Evolutionary conservation across 108 stramenopile genomes (phyloP), one percentile per base, ranked within the genome.

Genomic region (Cyclostephanos tholiformis): DNA sequence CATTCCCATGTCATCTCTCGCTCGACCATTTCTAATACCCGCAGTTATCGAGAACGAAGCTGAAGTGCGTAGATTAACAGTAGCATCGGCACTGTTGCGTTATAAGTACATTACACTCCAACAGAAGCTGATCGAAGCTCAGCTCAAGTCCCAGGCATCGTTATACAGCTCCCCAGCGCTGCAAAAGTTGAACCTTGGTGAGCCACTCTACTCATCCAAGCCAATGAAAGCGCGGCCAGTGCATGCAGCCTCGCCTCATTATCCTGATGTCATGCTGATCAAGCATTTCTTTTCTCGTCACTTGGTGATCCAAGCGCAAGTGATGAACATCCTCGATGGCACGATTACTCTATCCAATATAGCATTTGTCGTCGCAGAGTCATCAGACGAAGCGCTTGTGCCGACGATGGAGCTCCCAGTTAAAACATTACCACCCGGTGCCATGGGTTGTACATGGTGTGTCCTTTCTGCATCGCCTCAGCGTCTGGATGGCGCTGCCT

Each of bases 291-390:
- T 92, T 65, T 82, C 86, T 2, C 79, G 95, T 26, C 86, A 91
- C 68, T 63, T 95, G 27, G 86, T 95, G 19, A 89, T 95, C 46
- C 95, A 95, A 75, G 92, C 91, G 20, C 87, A 88, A 58, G 85
- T 95, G 27, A 85, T 80, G 23, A 93, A 95, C 76, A 73, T 57
- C 41, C 38, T 72, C 1, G 30, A 86, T 83, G 52, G 84, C 74
- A 22, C 66, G 87, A 56, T 4, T 46, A 80, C 89, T 11, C 62
- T 95, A 16, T 78, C 89, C 0, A 89, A 95, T 63, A 76, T 95
- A 48, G 83, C 88, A 9, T 91, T 93, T 80, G 89, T 93, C 13
- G 87, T 95, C n/a, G 95, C 95, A 3, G 95, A 95, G 71, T 90
- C 90, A 58, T 95, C 95, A n/a, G 95, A 95, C 65, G 95, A 95